Percentiles rank a stretch among this genome's conserved stretches.
These are phyloP conservation scores for Anethum foeniculum DNA, from an alignment of 140 eudicot genomes.

Conservation along the genomic window DNA sequence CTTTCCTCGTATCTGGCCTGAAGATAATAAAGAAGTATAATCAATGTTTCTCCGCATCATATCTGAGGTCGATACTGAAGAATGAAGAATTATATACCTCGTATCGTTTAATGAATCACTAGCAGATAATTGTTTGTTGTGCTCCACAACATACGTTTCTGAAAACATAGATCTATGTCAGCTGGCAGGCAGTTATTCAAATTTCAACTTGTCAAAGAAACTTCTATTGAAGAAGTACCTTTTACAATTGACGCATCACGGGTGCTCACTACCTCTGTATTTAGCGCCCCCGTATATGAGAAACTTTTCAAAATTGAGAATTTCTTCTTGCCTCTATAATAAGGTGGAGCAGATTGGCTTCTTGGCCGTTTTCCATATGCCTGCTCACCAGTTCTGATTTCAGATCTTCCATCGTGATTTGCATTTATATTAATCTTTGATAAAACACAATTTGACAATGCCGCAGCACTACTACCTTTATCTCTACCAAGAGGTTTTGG, in stretches of 20 bases:
- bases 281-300: slow-evolving; percentile 16
- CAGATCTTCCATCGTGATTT: slow-evolving; percentile 12
- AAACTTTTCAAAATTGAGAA: slow-evolving; percentile 18
- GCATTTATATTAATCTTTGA: slow-evolving; percentile 15
- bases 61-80: slow-evolving; percentile 5
- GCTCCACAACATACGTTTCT: not conserved
- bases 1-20: slow-evolving; percentile 33
- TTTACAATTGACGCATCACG: slow-evolving; percentile 15
- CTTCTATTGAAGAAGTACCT: slow-evolving; percentile 49
- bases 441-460: slow-evolving; percentile 12
- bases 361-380: slow-evolving; percentile 16
- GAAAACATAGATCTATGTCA: not conserved
- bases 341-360: slow-evolving; percentile 93
- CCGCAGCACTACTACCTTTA: slow-evolving; percentile 9
- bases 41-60: slow-evolving; percentile 12
- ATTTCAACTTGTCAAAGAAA: slow-evolving; percentile 3
- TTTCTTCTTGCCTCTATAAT: slow-evolving; percentile 45
- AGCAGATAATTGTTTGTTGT: slow-evolving; percentile 14
- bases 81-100: slow-evolving; percentile 23
- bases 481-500: slow-evolving; percentile 22
- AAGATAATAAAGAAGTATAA: slow-evolving; percentile 21
- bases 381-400: slow-evolving; percentile 15
- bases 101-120: slow-evolving; percentile 21
- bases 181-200: slow-evolving; percentile 2
- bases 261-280: slow-evolving; percentile 6